phyloP scores from a whole-genome alignment of 2,329 filamentous ascomycete species.

The Ceratocystiopsis minuta region DNA sequence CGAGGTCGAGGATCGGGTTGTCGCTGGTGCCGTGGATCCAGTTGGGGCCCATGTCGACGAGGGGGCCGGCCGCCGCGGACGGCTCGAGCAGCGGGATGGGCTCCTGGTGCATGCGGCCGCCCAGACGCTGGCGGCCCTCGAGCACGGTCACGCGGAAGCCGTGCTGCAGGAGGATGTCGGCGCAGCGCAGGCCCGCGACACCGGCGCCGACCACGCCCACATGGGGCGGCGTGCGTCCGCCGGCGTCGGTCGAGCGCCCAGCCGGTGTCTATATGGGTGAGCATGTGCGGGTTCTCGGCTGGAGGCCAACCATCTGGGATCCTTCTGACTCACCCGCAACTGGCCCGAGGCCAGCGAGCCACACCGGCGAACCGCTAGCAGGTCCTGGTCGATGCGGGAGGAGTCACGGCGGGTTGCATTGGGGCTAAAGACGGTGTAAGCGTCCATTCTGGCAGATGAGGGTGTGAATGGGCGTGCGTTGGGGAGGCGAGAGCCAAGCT shows the following conservation, averaged over 20 bases:
- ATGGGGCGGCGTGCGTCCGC: conserved; percentile 22
- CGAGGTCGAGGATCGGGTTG: conserved; percentile 53
- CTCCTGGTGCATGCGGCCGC: conserved; percentile 42
- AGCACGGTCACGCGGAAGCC: conserved; percentile 51
- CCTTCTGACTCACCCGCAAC: background rate
- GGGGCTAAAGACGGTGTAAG: conserved; percentile 31
- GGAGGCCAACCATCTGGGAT: background rate
- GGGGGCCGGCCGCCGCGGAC: conserved; percentile 8
- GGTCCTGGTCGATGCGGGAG: conserved; percentile 32
- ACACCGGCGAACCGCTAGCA: conserved; percentile 23
- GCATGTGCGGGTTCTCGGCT: too few species aligned
- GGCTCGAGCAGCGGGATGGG: conserved; percentile 16
- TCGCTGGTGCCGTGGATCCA: conserved; percentile 61
- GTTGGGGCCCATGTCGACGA: conserved; percentile 51
- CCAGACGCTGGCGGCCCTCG: conserved; percentile 48
- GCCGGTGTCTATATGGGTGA: conserved; percentile 1
- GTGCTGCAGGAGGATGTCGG: conserved; percentile 45
- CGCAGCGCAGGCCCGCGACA: conserved; percentile 51
- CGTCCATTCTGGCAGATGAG: conserved; percentile 24
- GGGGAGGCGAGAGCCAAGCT: too few species aligned
- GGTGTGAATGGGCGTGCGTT: background rate
- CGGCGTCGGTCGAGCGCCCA: background rate
- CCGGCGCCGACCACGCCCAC: conserved; percentile 55
- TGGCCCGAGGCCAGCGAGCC: conserved; percentile 5
- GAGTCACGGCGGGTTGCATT: conserved; percentile 24